Percentiles rank a stretch among this genome's conserved stretches.
Evolutionary conservation across 2,329 filamentous ascomycete species (phyloP).

Genomic region (Aspergillus udagawae): DNA sequence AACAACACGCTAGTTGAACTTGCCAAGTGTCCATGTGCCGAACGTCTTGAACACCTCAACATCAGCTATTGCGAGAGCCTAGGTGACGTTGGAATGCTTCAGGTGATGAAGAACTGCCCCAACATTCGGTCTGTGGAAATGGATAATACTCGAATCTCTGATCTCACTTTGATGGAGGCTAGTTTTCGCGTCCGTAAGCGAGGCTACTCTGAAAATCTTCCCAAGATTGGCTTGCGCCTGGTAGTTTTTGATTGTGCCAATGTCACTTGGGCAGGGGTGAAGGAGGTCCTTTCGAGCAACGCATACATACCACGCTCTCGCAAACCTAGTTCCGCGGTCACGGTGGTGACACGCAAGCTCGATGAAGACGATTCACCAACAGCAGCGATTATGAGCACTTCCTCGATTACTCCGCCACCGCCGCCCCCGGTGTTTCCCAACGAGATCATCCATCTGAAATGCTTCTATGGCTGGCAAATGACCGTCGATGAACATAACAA

Average conservation of each 20-base stretch:
- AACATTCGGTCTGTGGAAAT: conserved; percentile 70
- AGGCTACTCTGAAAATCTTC: conserved; percentile 47
- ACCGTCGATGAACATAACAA: conserved; percentile 92
- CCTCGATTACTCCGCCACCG: conserved; percentile 23
- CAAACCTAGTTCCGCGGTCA: conserved; percentile 25
- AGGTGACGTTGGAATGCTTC: conserved; percentile 78
- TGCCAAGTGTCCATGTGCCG: conserved; percentile 70
- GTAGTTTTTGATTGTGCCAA: conserved; percentile 89
- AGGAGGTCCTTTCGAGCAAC: conserved; percentile 82
- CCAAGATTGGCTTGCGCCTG: conserved; percentile 64
- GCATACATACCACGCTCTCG: conserved; percentile 61
- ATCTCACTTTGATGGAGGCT: conserved; percentile 80
- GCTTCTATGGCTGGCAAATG: conserved; percentile 92
- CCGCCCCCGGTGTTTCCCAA: conserved; percentile 54
- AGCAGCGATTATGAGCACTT: conserved; percentile 16
- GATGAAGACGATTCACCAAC: conserved; percentile 13
- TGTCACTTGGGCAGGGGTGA: conserved; percentile 87
- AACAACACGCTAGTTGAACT: conserved; percentile 72
- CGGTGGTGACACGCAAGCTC: conserved; percentile 31
- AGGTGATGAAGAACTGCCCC: conserved; percentile 71
- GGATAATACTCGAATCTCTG: conserved; percentile 89
- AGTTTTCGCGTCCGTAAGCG: conserved; percentile 72
- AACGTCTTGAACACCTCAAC: conserved; percentile 71
- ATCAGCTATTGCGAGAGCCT: conserved; percentile 87
- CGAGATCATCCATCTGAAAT: conserved; percentile 82